A percentile compares a stretch with the other conserved stretches of the same genome.
Conservation (phyloP, 78 protist species). For the Polysphondylium violaceum region DNA sequence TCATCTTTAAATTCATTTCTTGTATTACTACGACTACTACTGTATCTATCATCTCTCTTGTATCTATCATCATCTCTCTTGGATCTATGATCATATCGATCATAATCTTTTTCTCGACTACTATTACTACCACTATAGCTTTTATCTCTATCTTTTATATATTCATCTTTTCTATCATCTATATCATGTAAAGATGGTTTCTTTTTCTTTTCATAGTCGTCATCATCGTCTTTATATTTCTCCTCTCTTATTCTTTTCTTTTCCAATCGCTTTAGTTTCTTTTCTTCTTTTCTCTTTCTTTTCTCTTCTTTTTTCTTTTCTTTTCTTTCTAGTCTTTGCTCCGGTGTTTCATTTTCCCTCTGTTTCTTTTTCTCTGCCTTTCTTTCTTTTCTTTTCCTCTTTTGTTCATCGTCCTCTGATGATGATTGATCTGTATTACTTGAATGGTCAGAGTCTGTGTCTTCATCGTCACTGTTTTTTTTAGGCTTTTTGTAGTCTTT, state of each 20-base stretch:
- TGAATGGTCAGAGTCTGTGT: background rate
- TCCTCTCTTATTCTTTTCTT: conserved; percentile 25
- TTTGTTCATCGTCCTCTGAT: conserved; percentile 8
- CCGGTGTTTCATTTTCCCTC: conserved; percentile 3
- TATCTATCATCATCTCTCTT: background rate
- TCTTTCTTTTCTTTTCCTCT: conserved; percentile 22
- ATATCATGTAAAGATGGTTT: background rate
- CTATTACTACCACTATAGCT: background rate
- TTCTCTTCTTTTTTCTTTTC: conserved; percentile 19
- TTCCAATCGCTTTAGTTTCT: conserved; percentile 2
- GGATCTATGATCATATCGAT: background rate
- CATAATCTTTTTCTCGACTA: background rate
- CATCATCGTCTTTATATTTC: background rate
- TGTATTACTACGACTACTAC: background rate
- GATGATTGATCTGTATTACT: background rate
- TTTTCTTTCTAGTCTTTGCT: conserved; percentile 7
- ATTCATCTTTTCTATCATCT: no score
- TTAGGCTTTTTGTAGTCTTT: conserved; percentile 71
- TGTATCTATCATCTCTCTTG: background rate
- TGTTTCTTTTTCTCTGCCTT: background rate
- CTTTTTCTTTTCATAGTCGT: background rate
- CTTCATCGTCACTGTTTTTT: conserved; percentile 15
- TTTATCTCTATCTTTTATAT: background rate
- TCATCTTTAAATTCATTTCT: background rate
- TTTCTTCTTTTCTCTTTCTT: conserved; percentile 12